Evolutionary conservation across 371 early-diverging fungal genomes (phyloP).

Genomic region (Mortierella sp.): DNA sequence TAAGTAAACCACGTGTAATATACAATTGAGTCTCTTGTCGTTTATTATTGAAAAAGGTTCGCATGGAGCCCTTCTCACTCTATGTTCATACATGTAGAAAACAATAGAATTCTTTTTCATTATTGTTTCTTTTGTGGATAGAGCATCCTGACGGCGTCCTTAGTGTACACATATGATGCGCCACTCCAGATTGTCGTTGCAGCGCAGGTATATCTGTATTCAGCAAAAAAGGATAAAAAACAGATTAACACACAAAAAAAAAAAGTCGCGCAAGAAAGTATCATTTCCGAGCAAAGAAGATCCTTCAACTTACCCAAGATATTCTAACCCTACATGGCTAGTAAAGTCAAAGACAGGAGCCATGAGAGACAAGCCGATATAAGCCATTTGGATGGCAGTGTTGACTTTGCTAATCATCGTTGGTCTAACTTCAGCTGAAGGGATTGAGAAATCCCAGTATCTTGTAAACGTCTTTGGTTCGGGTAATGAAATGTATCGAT

Average conservation of each 20-base stretch:
- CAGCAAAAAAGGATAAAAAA: background rate
- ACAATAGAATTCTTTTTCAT: background rate
- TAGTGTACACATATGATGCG: conserved; percentile 80
- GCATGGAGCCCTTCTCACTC: background rate
- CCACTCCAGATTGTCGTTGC: conserved; percentile 88
- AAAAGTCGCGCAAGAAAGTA: too few relatives aligned
- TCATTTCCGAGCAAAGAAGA: background rate
- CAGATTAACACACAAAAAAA: background rate
- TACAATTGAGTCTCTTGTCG: conserved; percentile 1
- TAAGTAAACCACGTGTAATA: background rate
- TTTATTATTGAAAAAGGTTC: background rate
- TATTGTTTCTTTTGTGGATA: conserved; percentile 43
- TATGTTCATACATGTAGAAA: background rate
- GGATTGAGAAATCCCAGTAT: conserved; percentile 92
- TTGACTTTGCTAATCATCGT: conserved; percentile 93
- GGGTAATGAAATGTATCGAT: conserved; percentile 90
- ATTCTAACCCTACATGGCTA: conserved; percentile 55
- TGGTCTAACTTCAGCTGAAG: conserved; percentile 92
- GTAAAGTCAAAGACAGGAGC: conserved; percentile 73
- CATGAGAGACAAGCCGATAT: conserved; percentile 84
- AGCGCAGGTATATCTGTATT: conserved; percentile 74
- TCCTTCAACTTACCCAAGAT: conserved; percentile 43
- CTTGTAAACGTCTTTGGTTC: conserved; percentile 88
- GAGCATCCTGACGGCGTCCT: conserved; percentile 79
- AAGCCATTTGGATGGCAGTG: conserved; percentile 88